A percentile compares a stretch with the other conserved stretches of the same genome.
These are phyloP conservation scores for Rubus idaeus DNA, from an alignment of 306 rosid species.

Conservation along the genomic window DNA sequence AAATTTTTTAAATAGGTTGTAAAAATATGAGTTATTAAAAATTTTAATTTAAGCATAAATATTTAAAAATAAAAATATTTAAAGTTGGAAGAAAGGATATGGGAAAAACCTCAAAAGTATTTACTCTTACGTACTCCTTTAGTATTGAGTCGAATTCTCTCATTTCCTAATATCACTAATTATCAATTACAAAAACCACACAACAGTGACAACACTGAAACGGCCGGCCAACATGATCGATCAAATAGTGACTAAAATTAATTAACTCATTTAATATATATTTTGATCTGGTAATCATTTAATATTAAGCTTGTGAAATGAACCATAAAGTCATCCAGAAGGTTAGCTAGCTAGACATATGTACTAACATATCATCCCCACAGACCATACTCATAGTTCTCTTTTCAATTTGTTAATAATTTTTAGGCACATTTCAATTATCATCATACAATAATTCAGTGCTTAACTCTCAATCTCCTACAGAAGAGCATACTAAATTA, in stretches of 20 bases:
- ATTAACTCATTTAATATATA: too few species aligned
- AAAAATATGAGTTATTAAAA: too few species aligned
- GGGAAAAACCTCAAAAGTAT: too few species aligned
- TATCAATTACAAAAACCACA: too few species aligned
- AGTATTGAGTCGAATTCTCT: too few species aligned
- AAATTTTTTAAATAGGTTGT: too few species aligned
- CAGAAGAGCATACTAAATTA: neutral
- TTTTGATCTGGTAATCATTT: too few species aligned
- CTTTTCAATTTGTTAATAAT: neutral
- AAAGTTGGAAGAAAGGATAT: too few species aligned
- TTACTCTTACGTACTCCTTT: too few species aligned
- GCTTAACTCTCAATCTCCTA: neutral
- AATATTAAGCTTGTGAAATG: neutral
- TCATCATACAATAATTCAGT: conserved; percentile 4
- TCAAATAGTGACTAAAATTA: neutral
- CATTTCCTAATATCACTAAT: neutral
- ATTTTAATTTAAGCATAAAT: too few species aligned
- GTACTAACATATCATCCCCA: neutral
- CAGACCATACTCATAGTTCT: neutral
- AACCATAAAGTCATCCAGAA: neutral
- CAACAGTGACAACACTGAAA: too few species aligned
- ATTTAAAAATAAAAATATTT: too few species aligned
- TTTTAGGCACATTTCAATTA: conserved; percentile 7
- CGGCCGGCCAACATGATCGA: neutral
- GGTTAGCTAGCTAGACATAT: neutral